Evolutionary conservation across 768 basidiomycete species (phyloP).

Genomic region (Termitomyces titanicus): DNA sequence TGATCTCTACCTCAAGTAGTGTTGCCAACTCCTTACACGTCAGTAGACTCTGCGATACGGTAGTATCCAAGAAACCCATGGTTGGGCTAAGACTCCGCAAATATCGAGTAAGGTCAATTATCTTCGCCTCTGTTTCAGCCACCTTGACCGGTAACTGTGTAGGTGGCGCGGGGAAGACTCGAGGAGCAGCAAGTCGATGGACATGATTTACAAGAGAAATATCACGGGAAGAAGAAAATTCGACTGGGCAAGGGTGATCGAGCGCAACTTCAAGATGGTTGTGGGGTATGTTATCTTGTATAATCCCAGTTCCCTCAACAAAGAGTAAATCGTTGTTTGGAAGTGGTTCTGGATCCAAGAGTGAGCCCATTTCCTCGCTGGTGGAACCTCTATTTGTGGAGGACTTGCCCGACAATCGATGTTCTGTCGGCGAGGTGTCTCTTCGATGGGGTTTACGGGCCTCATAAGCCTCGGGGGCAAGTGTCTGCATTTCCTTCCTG

Average conservation of each 20-base stretch:
- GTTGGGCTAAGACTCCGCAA: background rate
- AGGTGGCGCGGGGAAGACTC: too few relatives aligned
- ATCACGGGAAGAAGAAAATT: background rate
- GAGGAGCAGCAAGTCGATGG: background rate
- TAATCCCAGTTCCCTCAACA: background rate
- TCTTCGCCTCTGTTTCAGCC: background rate
- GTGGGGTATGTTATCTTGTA: background rate
- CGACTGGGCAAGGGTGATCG: background rate
- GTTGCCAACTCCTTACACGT: conserved; percentile 12
- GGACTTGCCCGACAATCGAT: background rate
- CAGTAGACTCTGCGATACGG: background rate
- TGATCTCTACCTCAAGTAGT: conserved; percentile 5
- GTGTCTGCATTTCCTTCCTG: conserved; percentile 5
- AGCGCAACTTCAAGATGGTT: background rate
- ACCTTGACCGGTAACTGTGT: background rate
- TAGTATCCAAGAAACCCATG: background rate
- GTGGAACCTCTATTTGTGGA: background rate
- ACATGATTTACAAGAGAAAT: background rate
- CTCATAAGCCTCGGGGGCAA: conserved; percentile 5
- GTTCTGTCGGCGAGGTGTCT: background rate
- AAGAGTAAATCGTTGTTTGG: background rate
- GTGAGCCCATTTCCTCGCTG: background rate
- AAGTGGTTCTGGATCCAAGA: background rate
- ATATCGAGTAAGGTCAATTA: conserved; percentile 1
- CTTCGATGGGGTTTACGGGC: conserved; percentile 8